Evolutionary conservation across 2,329 filamentous ascomycete species (phyloP).

Genomic region (Xylariomycetidae sp.): DNA sequence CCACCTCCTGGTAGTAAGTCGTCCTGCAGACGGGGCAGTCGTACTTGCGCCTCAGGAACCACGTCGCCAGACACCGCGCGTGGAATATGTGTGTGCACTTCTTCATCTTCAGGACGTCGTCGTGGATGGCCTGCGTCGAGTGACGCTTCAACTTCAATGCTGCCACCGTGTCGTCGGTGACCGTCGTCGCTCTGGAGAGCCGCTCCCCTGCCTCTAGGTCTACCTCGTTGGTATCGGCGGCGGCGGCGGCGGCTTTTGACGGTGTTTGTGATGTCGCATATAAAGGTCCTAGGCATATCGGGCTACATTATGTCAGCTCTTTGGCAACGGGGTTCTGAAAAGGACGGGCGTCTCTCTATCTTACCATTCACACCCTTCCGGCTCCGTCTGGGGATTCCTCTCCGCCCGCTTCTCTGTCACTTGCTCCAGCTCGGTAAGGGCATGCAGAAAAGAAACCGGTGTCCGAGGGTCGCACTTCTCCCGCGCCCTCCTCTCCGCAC

Average conservation of each 20-base stretch:
- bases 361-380: slow-evolving; percentile 16
- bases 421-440: slow-evolving; percentile 13
- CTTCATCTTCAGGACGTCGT: slow-evolving; percentile 33
- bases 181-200: slow-evolving; percentile 6
- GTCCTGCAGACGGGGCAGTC: slow-evolving; percentile 36
- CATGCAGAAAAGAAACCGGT: slow-evolving; percentile 13
- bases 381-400: slow-evolving; percentile 9
- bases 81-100: slow-evolving; percentile 36
- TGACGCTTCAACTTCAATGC: slow-evolving; percentile 2
- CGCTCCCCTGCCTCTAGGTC: slow-evolving; percentile 13
- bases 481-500: no score
- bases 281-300: slow-evolving; percentile 21
- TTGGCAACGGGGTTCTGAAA: no score
- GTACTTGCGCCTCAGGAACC: slow-evolving; percentile 32
- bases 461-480: no score
- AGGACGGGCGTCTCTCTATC: slow-evolving; percentile 2
- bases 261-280: slow-evolving; percentile 12
- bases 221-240: no score
- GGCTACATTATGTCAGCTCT: no score
- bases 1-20: slow-evolving; percentile 24
- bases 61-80: slow-evolving; percentile 33
- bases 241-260: no score
- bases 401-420: slow-evolving; percentile 13
- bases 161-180: slow-evolving; percentile 1
- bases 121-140: slow-evolving; percentile 12